Conservation (phyloP, 148 eudicot species). For the Camellia sinensis region DNA sequence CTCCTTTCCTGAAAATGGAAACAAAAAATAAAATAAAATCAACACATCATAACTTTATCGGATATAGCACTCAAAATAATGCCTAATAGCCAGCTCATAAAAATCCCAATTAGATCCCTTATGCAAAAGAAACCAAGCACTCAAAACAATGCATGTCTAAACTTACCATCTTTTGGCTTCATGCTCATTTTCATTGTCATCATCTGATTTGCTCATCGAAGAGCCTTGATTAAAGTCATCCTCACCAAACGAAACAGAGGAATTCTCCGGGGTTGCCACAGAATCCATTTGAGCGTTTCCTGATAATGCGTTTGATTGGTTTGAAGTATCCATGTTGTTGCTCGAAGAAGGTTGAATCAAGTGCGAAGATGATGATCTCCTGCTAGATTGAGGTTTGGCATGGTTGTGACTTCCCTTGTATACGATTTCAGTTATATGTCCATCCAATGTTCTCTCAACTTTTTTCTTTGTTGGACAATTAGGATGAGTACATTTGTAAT, state of each 20-base stretch:
- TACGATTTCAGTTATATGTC: constrained; percentile 68
- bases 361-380: constrained; percentile 40
- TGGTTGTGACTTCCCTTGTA: constrained; percentile 83
- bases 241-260: constrained; percentile 61
- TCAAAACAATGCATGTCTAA: not conserved
- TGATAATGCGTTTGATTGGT: not conserved
- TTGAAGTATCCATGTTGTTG: not conserved
- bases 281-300: constrained; percentile 26
- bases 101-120: too few species aligned
- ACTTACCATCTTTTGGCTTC: constrained; percentile 75
- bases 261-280: constrained; percentile 55
- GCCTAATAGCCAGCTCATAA: too few species aligned
- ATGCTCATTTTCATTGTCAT: constrained; percentile 55
- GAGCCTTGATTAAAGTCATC: constrained; percentile 71
- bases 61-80: not conserved
- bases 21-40: not conserved
- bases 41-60: not conserved
- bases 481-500: constrained; percentile 73
- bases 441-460: constrained; percentile 61
- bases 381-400: constrained; percentile 66
- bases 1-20: constrained; percentile 55
- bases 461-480: constrained; percentile 82
- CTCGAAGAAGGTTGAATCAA: constrained; percentile 14
- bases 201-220: constrained; percentile 48
- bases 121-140: not conserved